A percentile compares a stretch with the other conserved stretches of the same genome.
phyloP scores from a whole-genome alignment of 768 basidiomycete species.

The Pleurotus citrinopileatus region DNA sequence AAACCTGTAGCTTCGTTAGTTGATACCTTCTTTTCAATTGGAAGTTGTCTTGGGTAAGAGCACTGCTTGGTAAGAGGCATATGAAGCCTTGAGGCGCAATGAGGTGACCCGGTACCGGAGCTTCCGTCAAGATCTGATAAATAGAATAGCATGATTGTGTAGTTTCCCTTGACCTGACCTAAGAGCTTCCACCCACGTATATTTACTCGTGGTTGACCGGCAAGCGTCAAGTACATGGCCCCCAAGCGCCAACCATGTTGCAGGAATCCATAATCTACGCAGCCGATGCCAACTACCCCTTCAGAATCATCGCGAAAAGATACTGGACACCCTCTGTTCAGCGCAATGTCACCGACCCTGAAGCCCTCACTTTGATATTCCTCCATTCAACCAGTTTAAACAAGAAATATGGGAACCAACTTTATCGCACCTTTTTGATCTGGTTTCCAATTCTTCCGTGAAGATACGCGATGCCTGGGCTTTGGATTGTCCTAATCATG shows the following conservation, averaged over 20 bases:
- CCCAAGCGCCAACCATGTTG: constrained; percentile 11
- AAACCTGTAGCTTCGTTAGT: too few species aligned
- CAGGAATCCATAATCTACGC: constrained; percentile 27
- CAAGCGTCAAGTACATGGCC: constrained; percentile 1
- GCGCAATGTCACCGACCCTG: constrained; percentile 29
- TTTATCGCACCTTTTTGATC: constrained; percentile 43
- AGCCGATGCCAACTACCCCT: constrained; percentile 41
- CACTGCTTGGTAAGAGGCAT: neutral
- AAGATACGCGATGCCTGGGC: constrained; percentile 61
- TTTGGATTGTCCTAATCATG: constrained; percentile 74
- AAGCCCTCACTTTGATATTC: constrained; percentile 55
- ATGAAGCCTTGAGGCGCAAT: neutral
- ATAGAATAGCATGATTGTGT: constrained; percentile 4
- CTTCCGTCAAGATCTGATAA: neutral
- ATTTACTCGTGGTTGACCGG: constrained; percentile 4
- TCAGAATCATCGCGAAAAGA: constrained; percentile 55
- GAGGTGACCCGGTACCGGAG: neutral
- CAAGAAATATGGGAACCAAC: constrained; percentile 71
- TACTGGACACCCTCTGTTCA: constrained; percentile 46
- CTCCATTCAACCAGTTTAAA: constrained; percentile 73
- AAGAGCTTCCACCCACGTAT: neutral
- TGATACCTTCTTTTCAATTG: neutral
- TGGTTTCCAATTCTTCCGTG: constrained; percentile 19
- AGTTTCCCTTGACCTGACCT: neutral
- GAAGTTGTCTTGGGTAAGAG: neutral